A percentile compares a stretch with the other conserved stretches of the same genome.
Conservation (phyloP, 495 filamentous ascomycete species). For the Filosporella fistucella region DNA sequence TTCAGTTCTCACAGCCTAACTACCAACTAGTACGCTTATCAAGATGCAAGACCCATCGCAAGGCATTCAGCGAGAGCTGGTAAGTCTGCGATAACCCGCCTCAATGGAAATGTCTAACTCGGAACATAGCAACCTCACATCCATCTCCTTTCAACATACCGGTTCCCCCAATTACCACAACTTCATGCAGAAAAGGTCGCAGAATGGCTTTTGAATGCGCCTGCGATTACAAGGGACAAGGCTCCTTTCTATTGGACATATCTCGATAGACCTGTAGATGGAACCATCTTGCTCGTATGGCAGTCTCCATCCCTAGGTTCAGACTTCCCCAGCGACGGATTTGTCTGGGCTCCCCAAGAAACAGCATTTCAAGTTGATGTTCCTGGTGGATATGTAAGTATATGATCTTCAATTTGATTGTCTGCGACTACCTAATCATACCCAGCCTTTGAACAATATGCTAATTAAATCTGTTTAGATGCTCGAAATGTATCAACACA, state of each 20-base stretch:
- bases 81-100: conserved; percentile 28
- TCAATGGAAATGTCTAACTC: neutral
- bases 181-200: conserved; percentile 67
- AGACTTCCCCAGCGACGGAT: conserved; percentile 84
- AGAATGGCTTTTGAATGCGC: conserved; percentile 73
- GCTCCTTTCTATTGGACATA: conserved; percentile 90
- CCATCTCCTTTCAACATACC: conserved; percentile 74
- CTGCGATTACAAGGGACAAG: conserved; percentile 67
- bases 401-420: too few relatives aligned
- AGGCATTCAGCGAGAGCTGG: conserved; percentile 58
- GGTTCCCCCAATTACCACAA: conserved; percentile 62
- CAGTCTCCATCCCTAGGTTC: conserved; percentile 65
- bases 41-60: conserved; percentile 61
- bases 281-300: conserved; percentile 80
- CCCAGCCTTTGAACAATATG: too few relatives aligned
- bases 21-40: too few relatives aligned
- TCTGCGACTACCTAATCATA: too few relatives aligned
- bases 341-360: conserved; percentile 81
- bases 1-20: too few relatives aligned
- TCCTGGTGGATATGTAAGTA: conserved; percentile 68
- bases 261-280: conserved; percentile 74
- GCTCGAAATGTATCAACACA: conserved; percentile 80
- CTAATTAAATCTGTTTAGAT: conserved; percentile 30
- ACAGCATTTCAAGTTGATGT: conserved; percentile 62
- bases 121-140: conserved; percentile 72